A percentile compares a stretch with the other conserved stretches of the same genome.
Conservation (phyloP, 176 grass and related monocot genomes). For the Melocanna baccifera region DNA sequence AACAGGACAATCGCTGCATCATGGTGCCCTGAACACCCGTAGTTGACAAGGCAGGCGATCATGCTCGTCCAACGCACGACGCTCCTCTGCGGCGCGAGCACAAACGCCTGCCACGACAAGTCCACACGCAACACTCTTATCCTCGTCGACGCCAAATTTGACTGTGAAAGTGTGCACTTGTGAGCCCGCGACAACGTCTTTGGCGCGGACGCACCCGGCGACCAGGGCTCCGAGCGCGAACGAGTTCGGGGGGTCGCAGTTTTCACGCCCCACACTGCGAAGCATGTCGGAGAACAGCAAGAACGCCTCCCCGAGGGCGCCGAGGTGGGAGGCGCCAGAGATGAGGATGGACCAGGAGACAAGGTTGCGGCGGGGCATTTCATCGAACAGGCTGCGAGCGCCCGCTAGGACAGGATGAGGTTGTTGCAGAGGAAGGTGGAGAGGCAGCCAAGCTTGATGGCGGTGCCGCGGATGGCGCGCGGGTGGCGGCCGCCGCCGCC, state of each 20-base stretch:
- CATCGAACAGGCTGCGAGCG: conserved; percentile 53
- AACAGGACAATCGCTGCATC: conserved; percentile 33
- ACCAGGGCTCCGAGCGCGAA: conserved; percentile 39
- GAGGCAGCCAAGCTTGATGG: conserved; percentile 47
- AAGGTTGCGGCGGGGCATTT: conserved; percentile 52
- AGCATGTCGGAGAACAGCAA: conserved; percentile 39
- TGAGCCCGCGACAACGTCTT: conserved; percentile 7
- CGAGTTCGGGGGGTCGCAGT: conserved; percentile 28
- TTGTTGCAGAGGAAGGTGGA: conserved; percentile 60
- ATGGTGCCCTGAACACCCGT: background rate
- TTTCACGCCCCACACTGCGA: background rate
- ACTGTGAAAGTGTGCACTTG: conserved; percentile 37
- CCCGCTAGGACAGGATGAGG: conserved; percentile 29
- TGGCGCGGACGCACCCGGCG: no score
- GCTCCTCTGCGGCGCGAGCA: conserved; percentile 10
- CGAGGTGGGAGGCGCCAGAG: conserved; percentile 30
- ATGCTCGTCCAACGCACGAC: conserved; percentile 63
- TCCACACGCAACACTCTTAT: conserved; percentile 39
- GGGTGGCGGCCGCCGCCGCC: conserved; percentile 24
- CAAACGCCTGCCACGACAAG: conserved; percentile 44
- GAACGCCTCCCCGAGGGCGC: conserved; percentile 25
- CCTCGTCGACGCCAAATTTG: conserved; percentile 49
- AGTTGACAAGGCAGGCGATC: conserved; percentile 50
- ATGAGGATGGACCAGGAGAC: conserved; percentile 52
- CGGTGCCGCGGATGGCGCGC: conserved; percentile 29